Base-by-base conservation (phyloP, 768 basidiomycete species). In the Dioszegia crocea region DNA sequence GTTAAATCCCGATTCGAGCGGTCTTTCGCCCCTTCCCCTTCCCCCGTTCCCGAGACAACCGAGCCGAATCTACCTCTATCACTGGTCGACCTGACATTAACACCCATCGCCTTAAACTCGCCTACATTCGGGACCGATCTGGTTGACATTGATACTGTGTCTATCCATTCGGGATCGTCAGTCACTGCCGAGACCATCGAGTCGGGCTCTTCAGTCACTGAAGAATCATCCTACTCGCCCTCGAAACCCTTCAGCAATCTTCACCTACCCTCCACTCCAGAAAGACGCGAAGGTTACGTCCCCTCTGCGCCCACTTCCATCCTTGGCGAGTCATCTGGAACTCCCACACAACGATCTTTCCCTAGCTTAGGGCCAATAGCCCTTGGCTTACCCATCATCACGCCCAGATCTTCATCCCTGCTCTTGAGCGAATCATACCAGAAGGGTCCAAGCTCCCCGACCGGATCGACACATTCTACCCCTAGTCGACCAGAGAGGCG, bases 1-100 rank as follows among this genome's bases (percentile, higher is more conserved):
- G 38, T 39, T 3, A 38, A 40, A 8, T 23, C 36, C 3, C 11
- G 51, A 4, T 53, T 53, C 51, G 19, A 53, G 17, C 19, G 51
- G 27, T 53, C 51, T 11, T 27, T 41, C 9, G 51, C 51, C 3
- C 51, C 51, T 9, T 53, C 51, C 21, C 51, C 51, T 17, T 53
- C 51, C 4, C 49, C 36, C 36, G 8, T 11, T 23, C 47, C 27
- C 6, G n/a, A n/a, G n/a, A 26, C 47, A 10, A 2, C 47, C 14
- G 26, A 29, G 10, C 11, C n/a, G n/a, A n/a, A 48, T 11, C 47
- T 30, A 4, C 47, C 40, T 19, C 40, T 21, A 9, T 19, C 30
- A 23, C 31, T 8, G 12, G 36, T 19, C 21, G 49, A 46, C 23
- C 8, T 27, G 23, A 23, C 26, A 10, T n/a, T 27, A 24, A 5